Evolutionary conservation across 305 asterid species (phyloP).

Genomic region (Vinca major): DNA sequence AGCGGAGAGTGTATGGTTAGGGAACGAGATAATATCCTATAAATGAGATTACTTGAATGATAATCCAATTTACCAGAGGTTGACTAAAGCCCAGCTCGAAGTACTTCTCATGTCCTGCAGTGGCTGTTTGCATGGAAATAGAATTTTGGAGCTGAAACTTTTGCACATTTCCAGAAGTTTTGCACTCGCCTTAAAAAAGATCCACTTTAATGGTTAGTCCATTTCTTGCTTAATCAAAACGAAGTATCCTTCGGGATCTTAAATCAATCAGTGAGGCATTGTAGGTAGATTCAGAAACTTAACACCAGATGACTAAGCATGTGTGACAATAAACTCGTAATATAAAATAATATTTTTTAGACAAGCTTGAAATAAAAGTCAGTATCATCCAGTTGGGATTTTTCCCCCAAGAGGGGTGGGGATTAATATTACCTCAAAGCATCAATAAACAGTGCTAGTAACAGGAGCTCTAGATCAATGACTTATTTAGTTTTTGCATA

Average conservation of each 20-base stretch:
- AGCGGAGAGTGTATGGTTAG: not conserved
- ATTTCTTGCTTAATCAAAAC: not conserved
- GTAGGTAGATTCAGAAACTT: not conserved
- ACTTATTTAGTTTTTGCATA: not conserved
- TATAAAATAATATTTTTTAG: not conserved
- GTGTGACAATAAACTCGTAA: too few relatives aligned
- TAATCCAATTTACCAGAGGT: slow-evolving; percentile 34
- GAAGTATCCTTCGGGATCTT: not conserved
- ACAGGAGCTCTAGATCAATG: not conserved
- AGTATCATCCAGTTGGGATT: not conserved
- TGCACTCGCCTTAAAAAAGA: slow-evolving; percentile 34
- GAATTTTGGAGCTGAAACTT: slow-evolving; percentile 32
- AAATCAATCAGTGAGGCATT: not conserved
- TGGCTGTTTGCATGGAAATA: slow-evolving; percentile 20
- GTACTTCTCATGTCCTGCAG: slow-evolving; percentile 34
- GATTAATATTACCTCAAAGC: not conserved
- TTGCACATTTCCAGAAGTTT: slow-evolving; percentile 32
- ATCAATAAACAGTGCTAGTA: not conserved
- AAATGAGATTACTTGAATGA: not conserved
- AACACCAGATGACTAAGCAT: not conserved
- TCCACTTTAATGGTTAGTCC: not conserved
- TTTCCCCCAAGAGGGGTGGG: not conserved
- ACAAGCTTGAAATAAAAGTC: not conserved
- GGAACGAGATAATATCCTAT: not conserved
- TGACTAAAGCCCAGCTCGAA: slow-evolving; percentile 57